Evolutionary conservation across 192 early-diverging fungal species (phyloP).

Genomic region (Linnemannia zychae): DNA sequence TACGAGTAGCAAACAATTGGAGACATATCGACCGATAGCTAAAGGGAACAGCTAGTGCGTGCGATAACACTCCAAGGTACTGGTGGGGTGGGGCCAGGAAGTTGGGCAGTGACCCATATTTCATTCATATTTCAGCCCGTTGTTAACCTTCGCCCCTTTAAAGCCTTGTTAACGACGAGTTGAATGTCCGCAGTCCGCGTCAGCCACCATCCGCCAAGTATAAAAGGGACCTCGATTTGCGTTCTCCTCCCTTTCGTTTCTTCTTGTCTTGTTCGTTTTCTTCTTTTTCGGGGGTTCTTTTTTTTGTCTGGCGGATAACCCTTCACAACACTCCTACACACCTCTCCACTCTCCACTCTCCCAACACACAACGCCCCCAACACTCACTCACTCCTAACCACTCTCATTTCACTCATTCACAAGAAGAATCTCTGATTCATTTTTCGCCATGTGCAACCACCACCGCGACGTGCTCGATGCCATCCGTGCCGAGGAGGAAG

Average conservation of each 20-base stretch:
- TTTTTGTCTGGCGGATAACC: conserved; percentile 15
- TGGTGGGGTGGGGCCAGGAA: background rate
- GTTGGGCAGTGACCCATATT: background rate
- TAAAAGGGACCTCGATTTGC: conserved; percentile 31
- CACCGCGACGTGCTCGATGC: conserved; percentile 30
- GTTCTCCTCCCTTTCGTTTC: conserved; percentile 22
- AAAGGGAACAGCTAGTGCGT: background rate
- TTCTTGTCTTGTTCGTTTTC: conserved; percentile 25
- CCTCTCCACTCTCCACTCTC: conserved; percentile 10
- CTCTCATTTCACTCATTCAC: conserved; percentile 2
- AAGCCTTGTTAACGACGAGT: background rate
- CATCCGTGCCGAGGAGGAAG: conserved; percentile 29
- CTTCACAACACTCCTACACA: conserved; percentile 10
- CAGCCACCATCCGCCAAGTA: background rate
- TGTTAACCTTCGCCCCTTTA: background rate
- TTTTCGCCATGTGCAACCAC: conserved; percentile 41
- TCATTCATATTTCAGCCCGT: background rate
- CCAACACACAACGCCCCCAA: conserved; percentile 8
- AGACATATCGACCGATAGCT: background rate
- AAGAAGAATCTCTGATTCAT: background rate
- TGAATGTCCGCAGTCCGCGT: conserved; percentile 4
- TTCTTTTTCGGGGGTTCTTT: conserved; percentile 26
- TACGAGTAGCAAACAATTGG: background rate
- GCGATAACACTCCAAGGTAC: too few relatives aligned
- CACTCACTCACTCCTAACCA: conserved; percentile 4